Conservation (phyloP, 371 early-diverging fungal genomes). For the Apophysomyces elegans region DNA sequence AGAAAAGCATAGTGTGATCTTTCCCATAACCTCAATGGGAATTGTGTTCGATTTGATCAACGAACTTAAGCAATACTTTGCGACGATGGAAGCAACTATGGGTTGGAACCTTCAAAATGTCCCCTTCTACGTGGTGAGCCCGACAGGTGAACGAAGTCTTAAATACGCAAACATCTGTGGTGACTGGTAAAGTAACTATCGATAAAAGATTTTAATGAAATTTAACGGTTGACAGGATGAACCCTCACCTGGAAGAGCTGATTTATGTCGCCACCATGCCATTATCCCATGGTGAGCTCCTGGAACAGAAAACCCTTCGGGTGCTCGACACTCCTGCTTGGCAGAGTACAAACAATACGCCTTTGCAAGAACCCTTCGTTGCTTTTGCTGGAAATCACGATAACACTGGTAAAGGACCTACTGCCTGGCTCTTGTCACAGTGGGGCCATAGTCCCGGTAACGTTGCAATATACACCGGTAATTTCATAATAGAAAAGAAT, state of each 20-base stretch:
- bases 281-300: conserved; percentile 55
- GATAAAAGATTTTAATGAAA: too few relatives aligned
- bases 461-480: conserved; percentile 39
- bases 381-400: conserved; percentile 65
- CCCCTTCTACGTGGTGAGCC: conserved; percentile 75
- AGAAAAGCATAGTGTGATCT: conserved; percentile 69
- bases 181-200: conserved; percentile 71
- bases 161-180: conserved; percentile 86
- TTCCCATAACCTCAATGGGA: conserved; percentile 72
- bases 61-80: conserved; percentile 57
- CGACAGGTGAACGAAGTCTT: conserved; percentile 76
- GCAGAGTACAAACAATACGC: conserved; percentile 12
- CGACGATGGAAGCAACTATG: conserved; percentile 52
- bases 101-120: conserved; percentile 43
- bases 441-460: conserved; percentile 33
- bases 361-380: conserved; percentile 62
- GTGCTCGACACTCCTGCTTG: conserved; percentile 23
- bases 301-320: conserved; percentile 47
- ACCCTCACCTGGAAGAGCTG: conserved; percentile 55
- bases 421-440: conserved; percentile 38
- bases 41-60: conserved; percentile 79
- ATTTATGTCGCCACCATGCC: conserved; percentile 64
- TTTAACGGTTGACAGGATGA: conserved; percentile 61
- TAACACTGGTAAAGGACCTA: conserved; percentile 29
- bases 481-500: background rate